Conservation (phyloP, 257 asterid genomes). For the Marsdenia floribunda region DNA sequence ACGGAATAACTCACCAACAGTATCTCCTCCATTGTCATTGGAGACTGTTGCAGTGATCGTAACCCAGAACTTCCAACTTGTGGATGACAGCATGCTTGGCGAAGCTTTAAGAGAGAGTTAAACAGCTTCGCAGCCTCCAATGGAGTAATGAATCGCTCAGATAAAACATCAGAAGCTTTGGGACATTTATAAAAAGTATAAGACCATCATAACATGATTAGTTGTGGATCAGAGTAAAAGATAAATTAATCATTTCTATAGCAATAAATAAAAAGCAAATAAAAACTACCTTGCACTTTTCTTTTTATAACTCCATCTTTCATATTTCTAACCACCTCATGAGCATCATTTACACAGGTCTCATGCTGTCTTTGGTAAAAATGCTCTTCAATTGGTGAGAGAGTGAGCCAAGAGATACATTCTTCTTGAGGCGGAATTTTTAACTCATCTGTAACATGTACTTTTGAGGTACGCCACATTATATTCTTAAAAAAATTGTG, state of each 20-base stretch:
- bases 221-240: neutral
- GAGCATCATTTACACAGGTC: slow-evolving; percentile 87
- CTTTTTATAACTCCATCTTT: slow-evolving; percentile 48
- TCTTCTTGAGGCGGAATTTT: slow-evolving; percentile 93
- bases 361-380: slow-evolving; percentile 93
- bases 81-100: slow-evolving; percentile 99
- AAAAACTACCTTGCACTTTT: slow-evolving; percentile 44
- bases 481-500: slow-evolving; percentile 63
- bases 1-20: slow-evolving; percentile 53
- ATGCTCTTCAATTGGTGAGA: slow-evolving; percentile 88
- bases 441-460: slow-evolving; percentile 73
- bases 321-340: slow-evolving; percentile 69
- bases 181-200: slow-evolving; percentile 36
- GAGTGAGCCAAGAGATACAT: slow-evolving; percentile 75
- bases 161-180: slow-evolving; percentile 30
- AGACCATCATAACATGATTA: neutral
- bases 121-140: slow-evolving; percentile 89
- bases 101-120: slow-evolving; percentile 93
- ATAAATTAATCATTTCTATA: too few relatives aligned
- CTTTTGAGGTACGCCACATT: slow-evolving; percentile 96
- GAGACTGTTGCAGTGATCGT: slow-evolving; percentile 87
- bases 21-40: slow-evolving; percentile 98
- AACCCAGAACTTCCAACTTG: slow-evolving; percentile 99
- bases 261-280: neutral
- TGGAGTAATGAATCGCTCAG: slow-evolving; percentile 58